Conservation (phyloP, 495 filamentous ascomycete genomes). For the Aspergillus haitiensis region DNA sequence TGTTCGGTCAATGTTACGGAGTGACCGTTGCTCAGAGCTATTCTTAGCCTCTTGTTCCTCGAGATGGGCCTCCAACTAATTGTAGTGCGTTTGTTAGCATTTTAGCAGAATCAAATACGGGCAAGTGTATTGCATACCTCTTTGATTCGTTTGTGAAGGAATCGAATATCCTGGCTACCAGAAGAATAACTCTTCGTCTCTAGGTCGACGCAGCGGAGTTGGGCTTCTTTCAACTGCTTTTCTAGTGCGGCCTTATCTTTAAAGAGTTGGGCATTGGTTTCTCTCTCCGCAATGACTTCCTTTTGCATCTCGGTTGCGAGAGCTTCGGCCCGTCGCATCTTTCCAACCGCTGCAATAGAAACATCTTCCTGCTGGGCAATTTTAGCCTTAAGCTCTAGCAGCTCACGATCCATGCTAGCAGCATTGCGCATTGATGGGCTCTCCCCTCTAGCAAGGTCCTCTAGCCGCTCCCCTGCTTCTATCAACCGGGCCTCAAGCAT, state of each 20-base stretch:
- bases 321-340: conserved; percentile 96
- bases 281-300: conserved; percentile 88
- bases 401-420: conserved; percentile 82
- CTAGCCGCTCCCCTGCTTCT: conserved; percentile 87
- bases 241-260: conserved; percentile 91
- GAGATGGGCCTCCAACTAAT: conserved; percentile 85
- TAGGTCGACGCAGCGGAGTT: conserved; percentile 84
- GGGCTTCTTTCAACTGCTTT: conserved; percentile 87
- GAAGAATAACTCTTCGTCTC: conserved; percentile 97
- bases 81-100: conserved; percentile 21
- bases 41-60: conserved; percentile 79
- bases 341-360: conserved; percentile 86
- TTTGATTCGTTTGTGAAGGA: conserved; percentile 91
- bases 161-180: conserved; percentile 91
- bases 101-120: background rate
- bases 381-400: conserved; percentile 85
- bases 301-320: conserved; percentile 87
- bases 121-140: conserved; percentile 58
- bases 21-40: conserved; percentile 75
- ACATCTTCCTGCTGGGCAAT: conserved; percentile 95
- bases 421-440: conserved; percentile 91
- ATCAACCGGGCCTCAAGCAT: conserved; percentile 81
- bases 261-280: conserved; percentile 77
- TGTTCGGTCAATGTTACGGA: conserved; percentile 90
- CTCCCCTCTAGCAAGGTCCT: conserved; percentile 83